Conservation (phyloP, 2,329 filamentous ascomycete genomes). For the Bipolaris zeicola region DNA sequence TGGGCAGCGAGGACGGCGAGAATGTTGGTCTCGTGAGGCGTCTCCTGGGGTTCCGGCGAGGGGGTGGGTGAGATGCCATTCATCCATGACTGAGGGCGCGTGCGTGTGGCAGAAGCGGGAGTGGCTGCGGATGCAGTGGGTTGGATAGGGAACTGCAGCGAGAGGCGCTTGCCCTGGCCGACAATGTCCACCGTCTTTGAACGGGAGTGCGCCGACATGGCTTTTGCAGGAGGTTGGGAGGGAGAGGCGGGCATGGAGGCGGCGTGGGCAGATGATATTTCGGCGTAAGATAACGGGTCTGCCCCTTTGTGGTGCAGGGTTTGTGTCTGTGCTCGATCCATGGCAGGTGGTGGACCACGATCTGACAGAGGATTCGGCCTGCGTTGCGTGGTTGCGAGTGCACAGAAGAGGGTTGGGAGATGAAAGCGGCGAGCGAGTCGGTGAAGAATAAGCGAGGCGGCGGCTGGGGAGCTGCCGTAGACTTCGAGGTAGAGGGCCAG, state of each 20-base stretch:
- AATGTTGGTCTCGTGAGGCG: slow-evolving; percentile 56
- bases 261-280: slow-evolving; percentile 19
- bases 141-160: slow-evolving; percentile 57
- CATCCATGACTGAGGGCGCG: slow-evolving; percentile 49
- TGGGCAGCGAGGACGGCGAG: slow-evolving; percentile 90
- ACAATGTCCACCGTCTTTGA: slow-evolving; percentile 43
- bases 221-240: slow-evolving; percentile 20
- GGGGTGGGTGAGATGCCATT: slow-evolving; percentile 37
- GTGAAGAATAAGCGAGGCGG: slow-evolving; percentile 42
- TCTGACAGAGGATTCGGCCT: slow-evolving; percentile 26
- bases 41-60: slow-evolving; percentile 31
- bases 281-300: slow-evolving; percentile 20
- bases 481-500: slow-evolving; percentile 41
- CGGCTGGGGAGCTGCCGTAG: slow-evolving; percentile 35
- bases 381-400: slow-evolving; percentile 29
- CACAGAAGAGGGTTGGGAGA: slow-evolving; percentile 31
- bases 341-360: slow-evolving; percentile 31
- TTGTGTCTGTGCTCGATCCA: slow-evolving; percentile 39
- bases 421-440: slow-evolving; percentile 42
- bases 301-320: slow-evolving; percentile 37
- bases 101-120: slow-evolving; percentile 38
- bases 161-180: slow-evolving; percentile 53
- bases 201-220: slow-evolving; percentile 38
- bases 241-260: slow-evolving; percentile 16
- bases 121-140: slow-evolving; percentile 40